These are phyloP conservation scores for Elsinoe batatas DNA, from an alignment of 2,329 filamentous ascomycete genomes.

Conservation along the genomic window DNA sequence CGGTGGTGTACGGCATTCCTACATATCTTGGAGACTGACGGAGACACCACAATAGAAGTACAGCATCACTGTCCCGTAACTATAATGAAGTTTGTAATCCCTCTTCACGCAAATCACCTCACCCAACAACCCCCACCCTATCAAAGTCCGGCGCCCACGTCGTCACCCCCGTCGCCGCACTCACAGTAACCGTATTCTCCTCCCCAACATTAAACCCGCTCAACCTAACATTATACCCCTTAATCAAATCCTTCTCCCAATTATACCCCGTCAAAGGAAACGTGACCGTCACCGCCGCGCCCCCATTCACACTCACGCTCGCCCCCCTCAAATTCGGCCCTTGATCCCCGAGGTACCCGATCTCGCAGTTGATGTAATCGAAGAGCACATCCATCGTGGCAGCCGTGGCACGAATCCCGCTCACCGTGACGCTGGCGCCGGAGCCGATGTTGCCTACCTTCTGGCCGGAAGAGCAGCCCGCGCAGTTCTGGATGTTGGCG, in stretches of 20 bases:
- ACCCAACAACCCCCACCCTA: conserved; percentile 18
- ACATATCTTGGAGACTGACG: conserved; percentile 55
- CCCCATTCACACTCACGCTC: conserved; percentile 31
- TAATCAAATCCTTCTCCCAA: conserved; percentile 28
- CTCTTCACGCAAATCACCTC: not conserved
- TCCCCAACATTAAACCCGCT: conserved; percentile 20
- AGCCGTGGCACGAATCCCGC: conserved; percentile 21
- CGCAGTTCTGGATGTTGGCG: conserved; percentile 24
- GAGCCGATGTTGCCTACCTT: conserved; percentile 28
- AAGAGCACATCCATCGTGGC: conserved; percentile 28
- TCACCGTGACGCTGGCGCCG: conserved; percentile 23
- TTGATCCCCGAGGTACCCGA: conserved; percentile 26
- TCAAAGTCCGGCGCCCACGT: conserved; percentile 23
- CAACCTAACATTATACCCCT: conserved; percentile 20
- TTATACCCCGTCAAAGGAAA: conserved; percentile 33
- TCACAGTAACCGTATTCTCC: conserved; percentile 22
- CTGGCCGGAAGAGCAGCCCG: conserved; percentile 24
- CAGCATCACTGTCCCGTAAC: not conserved
- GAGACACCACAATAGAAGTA: not conserved
- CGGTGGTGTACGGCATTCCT: conserved; percentile 90
- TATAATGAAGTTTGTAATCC: not conserved
- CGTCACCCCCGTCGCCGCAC: conserved; percentile 18
- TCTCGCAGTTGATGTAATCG: conserved; percentile 34
- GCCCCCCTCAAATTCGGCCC: conserved; percentile 30
- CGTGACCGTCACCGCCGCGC: conserved; percentile 25